Base-by-base conservation (phyloP, 768 basidiomycete genomes). In the Phanerochaete sordida region DNA sequence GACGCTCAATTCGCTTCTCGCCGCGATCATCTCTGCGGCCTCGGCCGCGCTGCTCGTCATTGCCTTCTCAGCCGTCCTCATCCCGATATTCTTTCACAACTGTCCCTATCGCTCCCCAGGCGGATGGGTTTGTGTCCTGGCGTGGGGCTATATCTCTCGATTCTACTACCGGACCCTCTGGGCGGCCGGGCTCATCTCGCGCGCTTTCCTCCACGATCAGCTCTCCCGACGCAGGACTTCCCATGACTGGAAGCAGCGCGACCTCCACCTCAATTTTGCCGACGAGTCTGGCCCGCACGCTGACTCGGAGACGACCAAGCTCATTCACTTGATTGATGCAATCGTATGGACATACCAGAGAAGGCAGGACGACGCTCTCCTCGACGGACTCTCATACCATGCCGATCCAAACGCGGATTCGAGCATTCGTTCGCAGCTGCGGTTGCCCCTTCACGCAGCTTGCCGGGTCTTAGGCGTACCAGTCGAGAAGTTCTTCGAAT, bases 191-290 rank as follows among this genome's bases (percentile, higher is more conserved):
- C 35, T n/a, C 2, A 6, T 27, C 3, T 23, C 44, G 3, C n/a
- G 27, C 23, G 7, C 58, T 16, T 39, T 43, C 9, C 37, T 39
- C 15, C 12, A n/a, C 26, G 24, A 23, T 27, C 13, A 27, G 12
- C 49, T 59, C 23, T 2, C 3, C 13, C 2, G 49, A 28, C 58
- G 53, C 31, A 4, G 44, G n/a, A 11, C 9, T 5, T 12, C 30
- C 9, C 24, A 52, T 11, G 58, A 49, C 7, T 59, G 58, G 58
- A 53, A 37, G 39, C n/a, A 51, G 13, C 30, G 58, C 21, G 58
- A 59, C 44, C 16, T 59, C 4, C 33, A 48, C 48, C 26, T 33
- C 24, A 16, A 59, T 26, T 13, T 59, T 4, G 24, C 7, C 11
- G 15, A n/a, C 26, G 23, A 52, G 21, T 16, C 24, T 19, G 58